A percentile compares a stretch with the other conserved stretches of the same genome.
phyloP scores from a whole-genome alignment of 352 stramenopile genomes.

The Pilasporangium apinafurcum region DNA sequence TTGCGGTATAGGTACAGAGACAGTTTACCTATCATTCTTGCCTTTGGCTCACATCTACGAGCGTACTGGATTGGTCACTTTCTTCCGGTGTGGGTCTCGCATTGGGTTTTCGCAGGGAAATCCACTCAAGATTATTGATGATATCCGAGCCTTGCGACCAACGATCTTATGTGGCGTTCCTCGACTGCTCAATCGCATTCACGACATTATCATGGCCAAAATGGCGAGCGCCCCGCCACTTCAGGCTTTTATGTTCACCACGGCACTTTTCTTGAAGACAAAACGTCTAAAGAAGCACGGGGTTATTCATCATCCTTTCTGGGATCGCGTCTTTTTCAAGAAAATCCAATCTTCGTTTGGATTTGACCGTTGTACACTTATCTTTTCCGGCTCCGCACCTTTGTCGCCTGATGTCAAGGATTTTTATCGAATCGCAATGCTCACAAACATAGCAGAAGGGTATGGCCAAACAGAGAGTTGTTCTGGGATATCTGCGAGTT shows the following conservation, averaged over 20 bases:
- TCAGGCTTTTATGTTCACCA: constrained; percentile 85
- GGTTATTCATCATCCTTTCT: constrained; percentile 65
- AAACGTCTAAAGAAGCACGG: constrained; percentile 57
- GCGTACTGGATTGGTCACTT: constrained; percentile 40
- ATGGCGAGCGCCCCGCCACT: constrained; percentile 60
- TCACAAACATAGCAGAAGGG: constrained; percentile 85
- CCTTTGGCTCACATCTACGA: constrained; percentile 97
- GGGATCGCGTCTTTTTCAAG: constrained; percentile 93
- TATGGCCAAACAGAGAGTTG: constrained; percentile 97
- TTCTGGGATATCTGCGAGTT: constrained; percentile 63
- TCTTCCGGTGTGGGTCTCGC: constrained; percentile 68
- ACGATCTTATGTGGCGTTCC: constrained; percentile 93
- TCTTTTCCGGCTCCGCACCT: constrained; percentile 93
- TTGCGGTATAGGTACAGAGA: constrained; percentile 26
- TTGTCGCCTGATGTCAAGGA: constrained; percentile 90
- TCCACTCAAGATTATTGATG: constrained; percentile 87
- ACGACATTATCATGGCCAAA: constrained; percentile 89
- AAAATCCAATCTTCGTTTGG: constrained; percentile 91
- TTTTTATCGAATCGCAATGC: constrained; percentile 93
- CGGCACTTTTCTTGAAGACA: constrained; percentile 47
- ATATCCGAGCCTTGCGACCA: constrained; percentile 86
- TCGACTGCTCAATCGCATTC: constrained; percentile 94
- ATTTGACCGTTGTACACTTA: constrained; percentile 72
- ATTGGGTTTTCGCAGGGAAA: constrained; percentile 94
- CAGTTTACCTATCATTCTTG: constrained; percentile 94